phyloP scores from a whole-genome alignment of 2,329 filamentous ascomycete species.

The Pseudocercospora crystallina region DNA sequence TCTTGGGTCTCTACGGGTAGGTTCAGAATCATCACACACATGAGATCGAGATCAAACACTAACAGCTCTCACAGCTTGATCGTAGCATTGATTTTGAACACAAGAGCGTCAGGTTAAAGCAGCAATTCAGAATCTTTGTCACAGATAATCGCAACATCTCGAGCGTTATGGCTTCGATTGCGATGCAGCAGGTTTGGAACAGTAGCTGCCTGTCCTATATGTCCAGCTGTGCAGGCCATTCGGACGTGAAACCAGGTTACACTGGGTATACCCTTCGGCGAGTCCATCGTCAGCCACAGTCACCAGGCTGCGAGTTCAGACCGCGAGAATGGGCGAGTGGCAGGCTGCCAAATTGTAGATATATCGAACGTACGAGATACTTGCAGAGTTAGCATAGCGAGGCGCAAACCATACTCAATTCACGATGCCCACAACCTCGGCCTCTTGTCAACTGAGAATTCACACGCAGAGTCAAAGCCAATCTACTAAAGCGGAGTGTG shows the following conservation, averaged over 20 bases:
- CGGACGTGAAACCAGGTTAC: not conserved
- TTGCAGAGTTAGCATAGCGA: constrained; percentile 1
- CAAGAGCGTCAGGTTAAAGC: constrained; percentile 40
- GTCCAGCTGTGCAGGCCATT: not conserved
- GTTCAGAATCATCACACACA: constrained; percentile 33
- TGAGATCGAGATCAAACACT: not conserved
- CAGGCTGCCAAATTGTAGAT: constrained; percentile 8
- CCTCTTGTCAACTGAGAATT: too few relatives aligned
- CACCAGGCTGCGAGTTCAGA: not conserved
- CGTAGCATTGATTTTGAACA: constrained; percentile 90
- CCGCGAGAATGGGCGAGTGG: not conserved
- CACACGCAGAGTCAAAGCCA: too few relatives aligned
- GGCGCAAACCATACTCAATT: not conserved
- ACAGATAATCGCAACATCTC: too few relatives aligned
- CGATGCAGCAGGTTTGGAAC: too few relatives aligned
- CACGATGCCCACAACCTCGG: too few relatives aligned
- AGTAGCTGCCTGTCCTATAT: too few relatives aligned
- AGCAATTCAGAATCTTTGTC: too few relatives aligned
- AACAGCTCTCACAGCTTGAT: constrained; percentile 64
- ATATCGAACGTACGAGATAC: not conserved
- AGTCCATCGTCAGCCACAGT: constrained; percentile 9
- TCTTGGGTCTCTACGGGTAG: constrained; percentile 93
- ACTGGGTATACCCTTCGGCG: constrained; percentile 4
- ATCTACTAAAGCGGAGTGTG: too few relatives aligned
- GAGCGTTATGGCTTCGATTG: too few relatives aligned